phyloP scores from a whole-genome alignment of 768 basidiomycete genomes.

The Pholiota conissans region DNA sequence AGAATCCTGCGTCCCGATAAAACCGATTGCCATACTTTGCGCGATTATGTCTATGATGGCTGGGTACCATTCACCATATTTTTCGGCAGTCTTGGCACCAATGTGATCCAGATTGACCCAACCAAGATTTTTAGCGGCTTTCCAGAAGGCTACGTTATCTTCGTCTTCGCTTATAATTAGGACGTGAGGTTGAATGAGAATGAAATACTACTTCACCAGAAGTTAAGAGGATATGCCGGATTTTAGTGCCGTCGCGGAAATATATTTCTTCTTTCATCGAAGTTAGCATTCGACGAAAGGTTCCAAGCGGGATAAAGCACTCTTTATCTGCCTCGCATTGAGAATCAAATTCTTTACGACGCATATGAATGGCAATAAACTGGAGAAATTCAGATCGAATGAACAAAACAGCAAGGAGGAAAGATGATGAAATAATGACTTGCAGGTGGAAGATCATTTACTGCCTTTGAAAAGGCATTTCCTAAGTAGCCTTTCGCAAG shows the following conservation, averaged over 20 bases:
- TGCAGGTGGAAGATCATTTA: constrained; percentile 7
- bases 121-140: constrained; percentile 34
- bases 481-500: constrained; percentile 32
- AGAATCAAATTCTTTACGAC: constrained; percentile 44
- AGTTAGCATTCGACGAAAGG: constrained; percentile 34
- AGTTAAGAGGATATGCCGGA: constrained; percentile 42
- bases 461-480: neutral
- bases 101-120: constrained; percentile 46
- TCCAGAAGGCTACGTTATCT: constrained; percentile 41
- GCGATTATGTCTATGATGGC: constrained; percentile 55
- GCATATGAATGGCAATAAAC: constrained; percentile 48
- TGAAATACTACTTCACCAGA: constrained; percentile 31
- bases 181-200: neutral
- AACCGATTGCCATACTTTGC: constrained; percentile 55
- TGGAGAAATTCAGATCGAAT: constrained; percentile 9
- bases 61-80: constrained; percentile 45
- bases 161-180: constrained; percentile 35
- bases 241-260: constrained; percentile 27
- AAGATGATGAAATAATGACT: neutral
- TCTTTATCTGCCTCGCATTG: constrained; percentile 28
- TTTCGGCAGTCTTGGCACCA: constrained; percentile 31
- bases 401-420: neutral
- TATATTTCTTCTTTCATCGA: constrained; percentile 36
- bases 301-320: constrained; percentile 41
- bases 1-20: constrained; percentile 60